Conservation (phyloP, 345 rosid genomes). For the Moricandia arvensis region DNA sequence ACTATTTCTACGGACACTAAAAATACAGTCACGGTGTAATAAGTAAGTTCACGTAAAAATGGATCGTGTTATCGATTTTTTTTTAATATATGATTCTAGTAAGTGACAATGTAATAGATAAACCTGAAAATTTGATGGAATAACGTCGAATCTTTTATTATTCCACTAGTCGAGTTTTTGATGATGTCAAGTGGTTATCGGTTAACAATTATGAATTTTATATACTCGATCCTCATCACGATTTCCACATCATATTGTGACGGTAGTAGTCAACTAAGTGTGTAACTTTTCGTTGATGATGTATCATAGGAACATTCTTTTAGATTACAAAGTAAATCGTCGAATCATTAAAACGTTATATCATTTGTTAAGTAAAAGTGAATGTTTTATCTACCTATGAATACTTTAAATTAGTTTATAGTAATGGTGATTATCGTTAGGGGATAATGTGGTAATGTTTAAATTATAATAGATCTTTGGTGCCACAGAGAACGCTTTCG, state of each 20-base stretch:
- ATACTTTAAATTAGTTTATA: conserved; percentile 1
- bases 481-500: conserved; percentile 37
- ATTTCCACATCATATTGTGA: conserved; percentile 20
- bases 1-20: not conserved
- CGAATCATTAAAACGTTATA: conserved; percentile 13
- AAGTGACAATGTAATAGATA: not conserved
- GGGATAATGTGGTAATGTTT: conserved; percentile 18
- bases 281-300: conserved; percentile 29
- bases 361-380: not conserved
- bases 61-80: too few relatives aligned
- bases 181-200: conserved; percentile 32
- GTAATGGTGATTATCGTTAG: conserved; percentile 22
- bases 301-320: conserved; percentile 17
- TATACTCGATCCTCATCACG: not conserved
- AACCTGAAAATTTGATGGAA: conserved; percentile 1
- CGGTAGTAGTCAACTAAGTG: conserved; percentile 19
- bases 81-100: not conserved
- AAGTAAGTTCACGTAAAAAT: not conserved
- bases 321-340: conserved; percentile 4
- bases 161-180: conserved; percentile 8
- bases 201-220: not conserved
- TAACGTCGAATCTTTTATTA: not conserved
- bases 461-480: conserved; percentile 1
- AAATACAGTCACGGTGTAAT: not conserved
- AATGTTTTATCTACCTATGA: conserved; percentile 15